Evolutionary conservation across 1,284 basidiomycete genomes (phyloP), one percentile per base, ranked within the genome.

Genomic region (Tilletia setariae): DNA sequence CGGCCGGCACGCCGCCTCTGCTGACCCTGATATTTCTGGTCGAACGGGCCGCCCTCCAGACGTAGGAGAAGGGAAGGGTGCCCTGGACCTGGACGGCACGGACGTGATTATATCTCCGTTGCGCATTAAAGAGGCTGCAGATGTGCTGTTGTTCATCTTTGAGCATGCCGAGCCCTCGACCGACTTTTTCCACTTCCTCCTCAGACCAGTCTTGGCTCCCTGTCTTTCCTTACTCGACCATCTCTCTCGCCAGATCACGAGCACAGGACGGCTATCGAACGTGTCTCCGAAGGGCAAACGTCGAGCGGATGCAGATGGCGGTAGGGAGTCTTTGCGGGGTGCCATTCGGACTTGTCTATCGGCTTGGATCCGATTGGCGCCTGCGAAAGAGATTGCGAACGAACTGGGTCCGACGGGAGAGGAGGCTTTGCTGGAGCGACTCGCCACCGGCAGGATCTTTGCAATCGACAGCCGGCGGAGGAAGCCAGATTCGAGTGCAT

Each of bases 141-240:
- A 71, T n/a, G 62, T 70, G 13, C 66, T 79, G 1, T 70, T 67
- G 1, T 70, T 72, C 28, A 69, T 76, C 23, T 61, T 78, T 23
- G 65, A 72, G 35, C 73, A 79, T n/a, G 74, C 79, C 1, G 77
- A 76, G 44, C 79, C 79, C 2, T 75, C 77, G 19, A 72, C 79
- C 1, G 68, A 67, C 9, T 78, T 78, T 62, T 71, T 80, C 44
- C 66, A 71, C 16, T 21, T 66, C 7, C 44, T 80, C 23, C 72
- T 77, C 44, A 59, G 64, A 46, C 74, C 76, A 0, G 64, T 79
- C 35, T 28, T 74, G 7, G 67, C 68, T 11, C 72, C 73, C 53
- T 74, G 79, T 25, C 65, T 80, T 43, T 67, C 70, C n/a, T 68
- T 81, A 30, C 66, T 74, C 61, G 62, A 71, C 63, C 67, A 68